Conservation (phyloP, 2,329 filamentous ascomycete genomes). For the Ascochyta rabiei region DNA sequence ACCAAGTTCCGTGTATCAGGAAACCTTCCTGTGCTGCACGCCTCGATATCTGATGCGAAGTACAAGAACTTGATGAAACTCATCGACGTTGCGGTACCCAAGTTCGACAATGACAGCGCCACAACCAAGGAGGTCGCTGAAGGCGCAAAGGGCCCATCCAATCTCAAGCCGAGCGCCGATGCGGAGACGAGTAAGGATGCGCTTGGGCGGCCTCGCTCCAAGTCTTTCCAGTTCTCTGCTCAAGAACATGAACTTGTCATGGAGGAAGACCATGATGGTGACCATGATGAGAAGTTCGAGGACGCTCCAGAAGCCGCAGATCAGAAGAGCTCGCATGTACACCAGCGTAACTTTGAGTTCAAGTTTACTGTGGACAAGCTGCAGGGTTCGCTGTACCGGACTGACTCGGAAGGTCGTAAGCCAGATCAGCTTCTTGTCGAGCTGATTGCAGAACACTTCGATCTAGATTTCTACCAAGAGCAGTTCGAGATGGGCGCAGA, state of each 20-base stretch:
- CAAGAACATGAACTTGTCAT: constrained; percentile 79
- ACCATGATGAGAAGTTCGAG: constrained; percentile 68
- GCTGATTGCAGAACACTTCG: constrained; percentile 86
- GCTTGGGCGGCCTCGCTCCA: constrained; percentile 64
- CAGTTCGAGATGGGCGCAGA: constrained; percentile 93
- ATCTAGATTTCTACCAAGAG: constrained; percentile 84
- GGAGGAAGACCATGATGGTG: constrained; percentile 71
- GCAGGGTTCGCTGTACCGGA: constrained; percentile 88
- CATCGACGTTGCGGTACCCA: constrained; percentile 93
- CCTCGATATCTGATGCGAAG: constrained; percentile 89
- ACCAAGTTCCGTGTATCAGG: constrained; percentile 92
- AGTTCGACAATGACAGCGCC: constrained; percentile 64
- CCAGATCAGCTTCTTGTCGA: constrained; percentile 86
- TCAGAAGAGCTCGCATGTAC: constrained; percentile 62
- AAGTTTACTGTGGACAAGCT: constrained; percentile 95
- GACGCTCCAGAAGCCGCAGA: constrained; percentile 68
- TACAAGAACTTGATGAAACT: constrained; percentile 97
- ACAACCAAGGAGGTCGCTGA: constrained; percentile 46
- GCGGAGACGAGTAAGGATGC: constrained; percentile 39
- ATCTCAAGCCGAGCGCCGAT: constrained; percentile 45
- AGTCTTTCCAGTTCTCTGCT: constrained; percentile 75
- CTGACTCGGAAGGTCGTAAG: constrained; percentile 77
- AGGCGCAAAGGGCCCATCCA: constrained; percentile 43
- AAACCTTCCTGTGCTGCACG: constrained; percentile 89
- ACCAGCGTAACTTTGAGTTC: constrained; percentile 93